These are phyloP conservation scores for Cadophora malorum DNA, from an alignment of 2,329 filamentous ascomycete genomes.

Conservation along the genomic window DNA sequence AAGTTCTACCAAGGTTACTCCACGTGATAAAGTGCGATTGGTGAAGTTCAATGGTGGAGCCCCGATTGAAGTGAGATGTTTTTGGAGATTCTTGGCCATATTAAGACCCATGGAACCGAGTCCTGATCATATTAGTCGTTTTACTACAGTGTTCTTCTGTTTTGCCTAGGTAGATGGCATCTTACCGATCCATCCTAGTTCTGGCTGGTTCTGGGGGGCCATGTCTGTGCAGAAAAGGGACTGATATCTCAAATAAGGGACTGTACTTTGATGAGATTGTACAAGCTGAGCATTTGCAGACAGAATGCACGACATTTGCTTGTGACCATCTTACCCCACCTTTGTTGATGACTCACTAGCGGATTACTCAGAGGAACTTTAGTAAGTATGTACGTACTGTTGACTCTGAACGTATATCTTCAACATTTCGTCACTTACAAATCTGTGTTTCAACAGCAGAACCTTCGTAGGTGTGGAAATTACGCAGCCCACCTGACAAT, in stretches of 20 bases:
- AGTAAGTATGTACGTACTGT: background rate
- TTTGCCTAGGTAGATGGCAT: background rate
- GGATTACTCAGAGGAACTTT: background rate
- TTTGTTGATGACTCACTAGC: constrained; percentile 9
- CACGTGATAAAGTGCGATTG: constrained; percentile 52
- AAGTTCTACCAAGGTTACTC: constrained; percentile 46
- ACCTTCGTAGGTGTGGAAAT: too few relatives aligned
- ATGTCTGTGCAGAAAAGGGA: background rate
- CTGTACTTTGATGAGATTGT: background rate
- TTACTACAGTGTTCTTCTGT: background rate
- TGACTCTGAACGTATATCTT: background rate
- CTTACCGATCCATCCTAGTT: constrained; percentile 19
- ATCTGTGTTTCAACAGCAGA: too few relatives aligned
- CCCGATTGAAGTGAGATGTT: constrained; percentile 31
- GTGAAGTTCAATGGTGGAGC: constrained; percentile 45
- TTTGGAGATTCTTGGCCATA: constrained; percentile 38
- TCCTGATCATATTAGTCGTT: constrained; percentile 20
- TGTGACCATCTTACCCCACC: constrained; percentile 1
- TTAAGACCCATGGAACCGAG: constrained; percentile 42
- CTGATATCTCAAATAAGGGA: background rate
- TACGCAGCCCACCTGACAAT: too few relatives aligned
- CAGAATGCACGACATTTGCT: background rate
- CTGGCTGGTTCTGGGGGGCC: background rate
- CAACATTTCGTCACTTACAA: too few relatives aligned
- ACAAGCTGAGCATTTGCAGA: background rate